Conservation (phyloP, 2,329 filamentous ascomycete genomes). For the Pseudogymnoascus sp. region DNA sequence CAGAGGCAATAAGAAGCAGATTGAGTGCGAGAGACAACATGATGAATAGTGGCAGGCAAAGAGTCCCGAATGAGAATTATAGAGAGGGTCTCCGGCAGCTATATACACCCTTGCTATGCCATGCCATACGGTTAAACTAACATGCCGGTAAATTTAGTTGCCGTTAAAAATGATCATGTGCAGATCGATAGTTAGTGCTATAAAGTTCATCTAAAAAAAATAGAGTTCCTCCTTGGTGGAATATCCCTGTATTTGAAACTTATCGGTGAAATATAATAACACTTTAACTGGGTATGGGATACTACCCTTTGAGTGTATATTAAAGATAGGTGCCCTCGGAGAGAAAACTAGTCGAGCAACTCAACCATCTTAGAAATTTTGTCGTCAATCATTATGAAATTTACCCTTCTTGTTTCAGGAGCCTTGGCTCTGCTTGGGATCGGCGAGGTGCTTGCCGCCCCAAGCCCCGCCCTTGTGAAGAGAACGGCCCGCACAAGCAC, state of each 20-base stretch:
- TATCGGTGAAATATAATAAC: neutral
- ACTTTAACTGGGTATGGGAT: neutral
- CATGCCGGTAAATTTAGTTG: neutral
- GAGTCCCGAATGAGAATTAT: neutral
- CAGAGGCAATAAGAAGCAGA: neutral
- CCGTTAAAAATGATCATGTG: neutral
- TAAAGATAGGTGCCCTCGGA: neutral
- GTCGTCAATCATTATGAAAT: slow-evolving; percentile 3
- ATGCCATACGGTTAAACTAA: neutral
- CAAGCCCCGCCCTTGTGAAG: neutral
- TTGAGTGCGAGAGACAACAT: neutral
- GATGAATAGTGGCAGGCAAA: neutral
- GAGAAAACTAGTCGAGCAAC: neutral
- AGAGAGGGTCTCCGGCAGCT: neutral
- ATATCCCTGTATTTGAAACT: neutral
- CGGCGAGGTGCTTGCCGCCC: neutral
- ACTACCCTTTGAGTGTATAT: neutral
- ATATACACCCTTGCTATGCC: neutral
- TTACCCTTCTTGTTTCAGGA: slow-evolving; percentile 1
- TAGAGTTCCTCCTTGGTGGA: slow-evolving; percentile 6
- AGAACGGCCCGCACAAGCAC: slow-evolving; percentile 12
- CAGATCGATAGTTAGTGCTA: neutral
- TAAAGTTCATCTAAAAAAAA: neutral
- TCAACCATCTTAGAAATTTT: neutral
- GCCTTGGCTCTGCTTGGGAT: neutral